Evolutionary conservation across 192 early-diverging fungal genomes (phyloP), one percentile per base, ranked within the genome.

Genomic region (Pilobolus umbonatus): DNA sequence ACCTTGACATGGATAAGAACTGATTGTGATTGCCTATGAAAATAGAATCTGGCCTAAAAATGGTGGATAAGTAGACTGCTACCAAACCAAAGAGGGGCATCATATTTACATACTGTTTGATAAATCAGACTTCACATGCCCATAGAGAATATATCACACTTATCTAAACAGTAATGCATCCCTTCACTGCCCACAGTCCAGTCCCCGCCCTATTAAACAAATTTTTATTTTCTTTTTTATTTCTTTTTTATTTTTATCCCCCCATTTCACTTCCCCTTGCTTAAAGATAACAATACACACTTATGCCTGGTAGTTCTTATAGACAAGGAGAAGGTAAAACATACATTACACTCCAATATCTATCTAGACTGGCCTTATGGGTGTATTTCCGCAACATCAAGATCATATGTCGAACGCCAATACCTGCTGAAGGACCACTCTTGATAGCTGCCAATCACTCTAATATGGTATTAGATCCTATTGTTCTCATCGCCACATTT

Each of bases 381-480:
- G 48, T 55, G 0, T 73, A 73, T 44, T 73, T 73, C 56, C 65
- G 71, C 15, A 46, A 67, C 36, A 51, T 73, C 50, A 70, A 43
- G 8, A 47, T 65, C 17, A 61, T 71, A 39, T 58, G 60, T 25
- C 35, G 48, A 34, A 63, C 54, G 32, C 62, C 62, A 39, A 52
- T 74, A 0, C 75, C 75, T 29, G 69, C 35, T 7, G 36, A 60
- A 46, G 67, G 68, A 4, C 75, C 75, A 1, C 7, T 77, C 44
- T 58, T 77, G 19, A 65, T 62, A 10, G 64, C 64, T 11, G 71
- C 60, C 36, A 73, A 63, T 47, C 71, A 68, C 32, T 54, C 56
- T 17, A 80, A 80, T 51, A 80, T 80, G 78, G 65, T 77, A 4
- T 61, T 80, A 12, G 78, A 80, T 57, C 73, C 75, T 11, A 71